Evolutionary conservation across 2,329 filamentous ascomycete species (phyloP).

Genomic region (Pezicula radicicola): DNA sequence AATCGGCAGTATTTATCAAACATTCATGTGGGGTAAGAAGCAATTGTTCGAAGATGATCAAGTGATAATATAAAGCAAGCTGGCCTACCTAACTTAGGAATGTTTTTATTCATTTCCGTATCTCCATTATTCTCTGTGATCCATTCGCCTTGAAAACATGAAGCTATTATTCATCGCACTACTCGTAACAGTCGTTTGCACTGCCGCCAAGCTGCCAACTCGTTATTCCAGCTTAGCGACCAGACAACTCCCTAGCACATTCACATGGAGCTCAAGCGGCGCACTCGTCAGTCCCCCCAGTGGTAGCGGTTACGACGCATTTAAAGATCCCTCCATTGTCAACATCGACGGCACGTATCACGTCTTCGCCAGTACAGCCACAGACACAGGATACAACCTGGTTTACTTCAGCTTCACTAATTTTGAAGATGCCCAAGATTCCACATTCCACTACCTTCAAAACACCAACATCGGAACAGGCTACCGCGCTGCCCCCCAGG

Average conservation of each 20-base stretch:
- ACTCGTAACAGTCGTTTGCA: too few relatives aligned
- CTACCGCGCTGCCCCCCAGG: constrained; percentile 37
- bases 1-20: too few relatives aligned
- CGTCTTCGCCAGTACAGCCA: constrained; percentile 37
- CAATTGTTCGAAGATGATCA: too few relatives aligned
- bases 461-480: constrained; percentile 29
- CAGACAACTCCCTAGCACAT: constrained; percentile 2
- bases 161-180: too few relatives aligned
- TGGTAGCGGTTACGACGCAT: constrained; percentile 11
- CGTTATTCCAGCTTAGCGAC: too few relatives aligned
- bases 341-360: constrained; percentile 36
- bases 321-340: constrained; percentile 34
- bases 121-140: too few relatives aligned
- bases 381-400: constrained; percentile 33
- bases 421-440: constrained; percentile 27
- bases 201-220: too few relatives aligned
- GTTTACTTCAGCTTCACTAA: constrained; percentile 38
- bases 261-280: constrained; percentile 28
- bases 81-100: too few relatives aligned
- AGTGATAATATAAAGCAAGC: too few relatives aligned
- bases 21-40: too few relatives aligned
- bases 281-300: constrained; percentile 19
- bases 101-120: too few relatives aligned
- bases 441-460: constrained; percentile 33
- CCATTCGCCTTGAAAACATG: too few relatives aligned